Base-by-base conservation (phyloP, 331 rosid species). In the Dryas integrifolia region DNA sequence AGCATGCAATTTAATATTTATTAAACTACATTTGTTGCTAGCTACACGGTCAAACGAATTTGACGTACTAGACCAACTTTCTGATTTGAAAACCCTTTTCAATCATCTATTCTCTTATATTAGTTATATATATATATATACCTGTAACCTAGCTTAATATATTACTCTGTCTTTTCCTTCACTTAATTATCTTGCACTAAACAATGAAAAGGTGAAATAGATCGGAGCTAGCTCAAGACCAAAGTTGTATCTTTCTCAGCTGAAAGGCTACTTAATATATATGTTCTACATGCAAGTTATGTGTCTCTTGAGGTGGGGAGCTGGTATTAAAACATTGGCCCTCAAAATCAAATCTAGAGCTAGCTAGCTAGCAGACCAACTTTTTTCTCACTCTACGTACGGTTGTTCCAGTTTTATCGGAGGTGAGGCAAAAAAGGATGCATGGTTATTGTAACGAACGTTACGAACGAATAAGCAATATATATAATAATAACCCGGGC, bases 231-330 rank as follows among this genome's bases (percentile, higher is more conserved):
- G 10, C 3, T 45, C 24, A 38, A 38, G 81, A 79, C 3, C 77
- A 81, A 84, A 83, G 87, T 84, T 88, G 63, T 56, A 3, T 49
- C 60, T 30, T 38, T 75, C 18, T 47, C 13, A 24, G 18, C 21
- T 18, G 21, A 62, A 60, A 35, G 26, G 43, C 38, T 40, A 38
- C 44, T 46, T 35, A 45, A n/a, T 21, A 21, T 21, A 21, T 30
- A 30, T 30, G 35, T 30, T 30, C 2, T 30, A 30, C 35, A 21
- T 21, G 24, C 24, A 30, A 30, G 35, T 30, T 30, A 30, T 30
- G 35, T 30, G 35, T 30, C 35, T 30, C 35, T 30, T 30, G 35
- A 30, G 35, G 35, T 30, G 35, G 35, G 35, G 35, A 30, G 35
- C 35, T 30, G 35, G 35, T 30, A 30, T 30, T 30, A 21, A 21